Base-by-base conservation (phyloP, 306 rosid genomes). In the Dryas octopetala region DNA sequence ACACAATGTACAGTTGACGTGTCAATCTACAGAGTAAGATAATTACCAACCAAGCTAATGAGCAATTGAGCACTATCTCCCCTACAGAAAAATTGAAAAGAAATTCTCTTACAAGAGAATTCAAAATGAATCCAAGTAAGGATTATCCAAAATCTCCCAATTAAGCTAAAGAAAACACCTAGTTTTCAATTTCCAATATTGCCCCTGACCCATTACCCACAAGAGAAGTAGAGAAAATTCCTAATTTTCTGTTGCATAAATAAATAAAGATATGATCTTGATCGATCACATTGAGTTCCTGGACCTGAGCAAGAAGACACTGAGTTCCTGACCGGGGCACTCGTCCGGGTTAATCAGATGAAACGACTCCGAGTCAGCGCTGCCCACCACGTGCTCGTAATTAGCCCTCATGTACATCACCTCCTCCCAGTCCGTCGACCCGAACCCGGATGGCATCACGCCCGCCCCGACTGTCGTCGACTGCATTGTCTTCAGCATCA, bases 291-390 rank as follows among this genome's bases (percentile, higher is more conserved):
- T 59, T 59, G 61, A 44, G 51, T 32, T 89, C 70, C 77, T 66
- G 77, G 97, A 87, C 73, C 97, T 81, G 83, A 91, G 91, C 92
- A 95, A 86, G 91, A 95, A 95, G 12, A 95, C 86, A 43, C 96
- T 87, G 86, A 95, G 96, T 81, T 95, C 98, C 76, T 95, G 99
- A 82, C 89, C 86, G 1, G 92, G 85, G 74, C 78, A 89, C 87
- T 89, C 93, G 84, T 89, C 97, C 69, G 96, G 97, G 91, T 89
- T 95, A 5, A 95, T 87, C 23, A 95, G 97, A 28, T 95, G 96
- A 73, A 95, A 92, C 19, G 99, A 92, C 79, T 95, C 97, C 45
- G 92, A 89, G 74, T 92, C 97, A 0, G 84, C 91, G 52, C 84
- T 83, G 5, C 98, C 98, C 26, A 95, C 90, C 38, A 95, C 95